Base-by-base conservation (phyloP, 768 basidiomycete genomes). In the Naganishia randhawae region DNA sequence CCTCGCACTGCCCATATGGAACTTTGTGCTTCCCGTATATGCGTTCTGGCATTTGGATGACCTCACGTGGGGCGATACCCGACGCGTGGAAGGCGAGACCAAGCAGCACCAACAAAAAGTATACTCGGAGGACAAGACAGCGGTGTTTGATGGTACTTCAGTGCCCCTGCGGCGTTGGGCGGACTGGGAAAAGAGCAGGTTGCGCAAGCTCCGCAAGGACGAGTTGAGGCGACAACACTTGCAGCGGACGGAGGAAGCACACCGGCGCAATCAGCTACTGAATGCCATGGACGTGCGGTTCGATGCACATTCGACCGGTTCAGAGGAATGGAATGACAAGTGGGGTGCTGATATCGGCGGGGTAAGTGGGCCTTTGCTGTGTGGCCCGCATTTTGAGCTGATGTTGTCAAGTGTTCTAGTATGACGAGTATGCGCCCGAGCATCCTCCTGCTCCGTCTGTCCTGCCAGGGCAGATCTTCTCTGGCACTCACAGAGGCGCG, bases 1-100 rank as follows among this genome's bases (percentile, higher is more conserved):
- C 14, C 66, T 87, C 61, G 93, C 96, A 32, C 82, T 99, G 45
- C 96, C 96, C 0, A 84, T 99, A 33, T 99, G 96, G 96, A 97
- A 97, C 79, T 89, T 95, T 71, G 82, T 95, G 50, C 84, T 97
- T 3, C 94, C 95, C 13, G 83, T 96, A 10, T 99, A 99, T 81
- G 89, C 94, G 16, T 98, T 98, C 80, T 96, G 93, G 92, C 94
- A 98, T 81, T 97, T 99, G 79, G 95, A 98, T 72, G 96, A 99
- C 81, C 98, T 99, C 81, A 93, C 92, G 32, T 99, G 96, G 96
- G 96, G 96, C 74, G 92, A 97, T 81, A 99, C 96, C 22, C 87
- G 95, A 79, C 93, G 93, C 82, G 95, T 99, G 3, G 92, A 89
- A 79, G 96, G 96, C 22, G 96, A 98, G 81, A 83, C 78, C 11